Evolutionary conservation across 305 asterid genomes (phyloP).

Genomic region (Fraxinus floribunda): DNA sequence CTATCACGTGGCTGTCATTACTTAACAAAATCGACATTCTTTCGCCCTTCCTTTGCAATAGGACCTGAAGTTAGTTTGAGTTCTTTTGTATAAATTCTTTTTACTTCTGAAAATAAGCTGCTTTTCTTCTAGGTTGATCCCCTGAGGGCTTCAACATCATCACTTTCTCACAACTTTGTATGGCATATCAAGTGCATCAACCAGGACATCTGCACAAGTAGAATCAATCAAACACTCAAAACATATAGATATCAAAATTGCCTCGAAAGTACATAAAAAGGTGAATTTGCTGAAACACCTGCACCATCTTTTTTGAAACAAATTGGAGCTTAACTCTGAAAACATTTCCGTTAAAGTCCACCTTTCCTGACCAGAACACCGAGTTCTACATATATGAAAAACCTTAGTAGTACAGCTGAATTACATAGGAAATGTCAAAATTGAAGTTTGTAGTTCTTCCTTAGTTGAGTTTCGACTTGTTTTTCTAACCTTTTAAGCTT

Average conservation of each 20-base stretch:
- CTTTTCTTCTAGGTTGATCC: not conserved
- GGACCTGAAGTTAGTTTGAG: not conserved
- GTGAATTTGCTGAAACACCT: constrained; percentile 38
- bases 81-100: not conserved
- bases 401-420: not conserved
- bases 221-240: not conserved
- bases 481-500: constrained; percentile 68
- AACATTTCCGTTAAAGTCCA: constrained; percentile 80
- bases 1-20: not conserved
- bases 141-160: not conserved
- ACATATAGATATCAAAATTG: not conserved
- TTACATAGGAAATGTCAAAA: not conserved
- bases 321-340: constrained; percentile 95
- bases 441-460: not conserved
- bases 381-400: constrained; percentile 42
- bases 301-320: constrained; percentile 83
- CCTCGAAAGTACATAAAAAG: not conserved
- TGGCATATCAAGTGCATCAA: constrained; percentile 74
- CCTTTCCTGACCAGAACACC: constrained; percentile 90
- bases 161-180: constrained; percentile 55
- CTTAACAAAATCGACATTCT: not conserved
- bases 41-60: not conserved
- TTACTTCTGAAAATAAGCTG: not conserved
- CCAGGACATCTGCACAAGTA: constrained; percentile 67
- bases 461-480: not conserved